Percentiles rank a stretch among this genome's conserved stretches.
Conservation (phyloP, 306 rosid genomes). For the Trifolium dubium region DNA sequence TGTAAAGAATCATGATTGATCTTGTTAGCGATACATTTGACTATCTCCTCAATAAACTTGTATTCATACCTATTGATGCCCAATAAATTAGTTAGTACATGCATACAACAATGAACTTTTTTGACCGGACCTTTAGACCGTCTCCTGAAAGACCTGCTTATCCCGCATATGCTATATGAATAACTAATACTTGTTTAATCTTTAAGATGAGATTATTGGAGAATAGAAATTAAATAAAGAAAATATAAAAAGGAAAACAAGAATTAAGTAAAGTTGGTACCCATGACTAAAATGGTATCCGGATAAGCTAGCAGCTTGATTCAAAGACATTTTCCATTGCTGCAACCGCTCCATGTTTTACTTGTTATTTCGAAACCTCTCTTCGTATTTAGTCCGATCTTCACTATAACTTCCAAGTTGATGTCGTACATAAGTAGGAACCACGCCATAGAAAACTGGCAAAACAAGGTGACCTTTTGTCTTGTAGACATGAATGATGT, state of each 20-base stretch:
- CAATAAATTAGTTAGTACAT: neutral
- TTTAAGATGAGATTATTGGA: too few relatives aligned
- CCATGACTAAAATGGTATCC: neutral
- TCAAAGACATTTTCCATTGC: neutral
- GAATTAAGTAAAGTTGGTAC: neutral
- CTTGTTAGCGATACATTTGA: neutral
- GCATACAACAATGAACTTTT: neutral
- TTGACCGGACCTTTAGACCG: too few relatives aligned
- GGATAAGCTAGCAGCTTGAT: neutral
- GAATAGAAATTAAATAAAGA: too few relatives aligned
- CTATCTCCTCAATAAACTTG: neutral
- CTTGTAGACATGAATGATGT: neutral
- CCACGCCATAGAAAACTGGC: neutral
- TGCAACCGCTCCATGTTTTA: neutral
- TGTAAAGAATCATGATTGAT: neutral
- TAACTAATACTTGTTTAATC: too few relatives aligned
- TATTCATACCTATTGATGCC: neutral
- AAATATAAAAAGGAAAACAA: too few relatives aligned
- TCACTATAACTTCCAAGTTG: neutral
- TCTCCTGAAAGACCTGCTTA: too few relatives aligned
- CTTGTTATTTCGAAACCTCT: neutral
- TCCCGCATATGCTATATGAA: too few relatives aligned
- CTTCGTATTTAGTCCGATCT: neutral
- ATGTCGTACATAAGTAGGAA: slow-evolving; percentile 21
- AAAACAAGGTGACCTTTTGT: neutral